Evolutionary conservation across 257 asterid species (phyloP).

Genomic region (Buddleja alternifolia): DNA sequence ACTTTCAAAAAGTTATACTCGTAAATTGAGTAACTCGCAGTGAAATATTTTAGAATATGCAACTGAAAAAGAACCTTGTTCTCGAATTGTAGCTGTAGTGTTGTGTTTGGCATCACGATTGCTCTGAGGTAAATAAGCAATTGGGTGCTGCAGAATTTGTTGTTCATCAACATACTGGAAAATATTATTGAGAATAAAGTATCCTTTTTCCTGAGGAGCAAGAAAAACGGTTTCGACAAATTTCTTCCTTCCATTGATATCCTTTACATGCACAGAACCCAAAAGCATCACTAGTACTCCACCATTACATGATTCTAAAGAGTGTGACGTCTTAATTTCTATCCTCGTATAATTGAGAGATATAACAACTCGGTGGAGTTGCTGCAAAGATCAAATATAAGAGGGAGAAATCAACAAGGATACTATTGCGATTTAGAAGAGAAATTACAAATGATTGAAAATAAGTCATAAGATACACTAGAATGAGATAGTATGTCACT

Average conservation of each 20-base stretch:
- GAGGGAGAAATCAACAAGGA: slow-evolving; percentile 19
- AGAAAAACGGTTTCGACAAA: slow-evolving; percentile 91
- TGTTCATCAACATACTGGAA: slow-evolving; percentile 87
- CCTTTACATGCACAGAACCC: slow-evolving; percentile 69
- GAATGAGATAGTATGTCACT: too few species aligned
- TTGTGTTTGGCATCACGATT: slow-evolving; percentile 61
- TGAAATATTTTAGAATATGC: too few species aligned
- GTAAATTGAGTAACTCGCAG: too few species aligned
- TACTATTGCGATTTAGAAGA: slow-evolving; percentile 10
- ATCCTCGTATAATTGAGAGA: slow-evolving; percentile 74
- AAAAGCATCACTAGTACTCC: slow-evolving; percentile 96
- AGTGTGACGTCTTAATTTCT: slow-evolving; percentile 92
- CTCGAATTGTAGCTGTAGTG: slow-evolving; percentile 55
- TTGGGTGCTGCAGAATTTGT: slow-evolving; percentile 67
- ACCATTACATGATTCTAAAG: slow-evolving; percentile 90
- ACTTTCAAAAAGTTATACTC: too few species aligned
- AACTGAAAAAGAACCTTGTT: slow-evolving; percentile 62
- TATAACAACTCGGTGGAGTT: slow-evolving; percentile 77
- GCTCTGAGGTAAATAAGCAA: slow-evolving; percentile 64
- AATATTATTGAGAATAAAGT: slow-evolving; percentile 83
- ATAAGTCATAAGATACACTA: too few species aligned
- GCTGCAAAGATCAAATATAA: slow-evolving; percentile 55
- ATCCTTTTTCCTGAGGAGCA: slow-evolving; percentile 97
- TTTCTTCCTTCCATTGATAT: slow-evolving; percentile 67
- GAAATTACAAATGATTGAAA: too few species aligned